Percentiles rank a stretch among this genome's conserved stretches.
Conservation (phyloP, 208 protist species). For the Acanthamoeba lugdunensis region DNA sequence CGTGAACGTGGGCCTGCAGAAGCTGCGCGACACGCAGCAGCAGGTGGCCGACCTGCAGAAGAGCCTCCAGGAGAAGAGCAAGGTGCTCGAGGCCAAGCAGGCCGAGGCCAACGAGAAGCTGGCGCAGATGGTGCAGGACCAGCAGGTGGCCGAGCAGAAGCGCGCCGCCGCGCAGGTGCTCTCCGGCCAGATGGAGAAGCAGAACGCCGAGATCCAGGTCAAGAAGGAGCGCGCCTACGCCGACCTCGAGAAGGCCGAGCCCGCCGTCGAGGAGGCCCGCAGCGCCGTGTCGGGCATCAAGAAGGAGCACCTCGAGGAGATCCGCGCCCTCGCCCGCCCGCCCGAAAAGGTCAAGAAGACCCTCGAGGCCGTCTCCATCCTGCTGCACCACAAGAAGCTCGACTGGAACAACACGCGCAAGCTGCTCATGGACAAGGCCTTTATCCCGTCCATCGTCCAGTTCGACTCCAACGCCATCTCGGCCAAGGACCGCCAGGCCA, state of each 20-base stretch:
- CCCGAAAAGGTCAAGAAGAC: constrained; percentile 93
- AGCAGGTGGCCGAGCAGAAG: constrained; percentile 88
- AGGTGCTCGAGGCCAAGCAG: constrained; percentile 90
- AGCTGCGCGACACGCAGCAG: constrained; percentile 89
- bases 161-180: constrained; percentile 90
- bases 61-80: constrained; percentile 86
- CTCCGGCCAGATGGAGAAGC: constrained; percentile 83
- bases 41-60: constrained; percentile 85
- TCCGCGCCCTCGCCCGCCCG: constrained; percentile 96
- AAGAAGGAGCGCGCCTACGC: constrained; percentile 92
- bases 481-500: constrained; percentile 54
- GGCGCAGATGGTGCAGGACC: constrained; percentile 89
- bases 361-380: constrained; percentile 83
- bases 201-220: constrained; percentile 85
- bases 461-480: constrained; percentile 92
- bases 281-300: constrained; percentile 92
- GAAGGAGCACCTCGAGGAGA: constrained; percentile 95
- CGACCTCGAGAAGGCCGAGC: constrained; percentile 95
- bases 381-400: constrained; percentile 79
- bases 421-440: constrained; percentile 68
- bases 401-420: constrained; percentile 73
- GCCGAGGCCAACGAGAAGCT: constrained; percentile 91
- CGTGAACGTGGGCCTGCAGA: constrained; percentile 94
- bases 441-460: constrained; percentile 89
- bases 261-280: constrained; percentile 93